Conservation (phyloP, 345 rosid genomes). For the Gossypium australe region DNA sequence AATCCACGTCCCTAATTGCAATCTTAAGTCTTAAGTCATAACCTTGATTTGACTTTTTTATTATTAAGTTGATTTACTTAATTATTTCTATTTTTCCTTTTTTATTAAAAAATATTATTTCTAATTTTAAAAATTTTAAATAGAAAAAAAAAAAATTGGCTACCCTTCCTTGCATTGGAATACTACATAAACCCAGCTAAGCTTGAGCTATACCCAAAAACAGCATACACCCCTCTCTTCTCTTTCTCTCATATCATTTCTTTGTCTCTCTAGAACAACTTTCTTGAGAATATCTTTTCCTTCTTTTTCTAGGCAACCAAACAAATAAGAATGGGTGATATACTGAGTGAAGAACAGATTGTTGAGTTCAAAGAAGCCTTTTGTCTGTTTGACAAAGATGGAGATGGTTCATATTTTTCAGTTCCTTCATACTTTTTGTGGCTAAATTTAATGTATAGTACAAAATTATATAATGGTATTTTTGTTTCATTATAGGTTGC, state of each 20-base stretch:
- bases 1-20: too few relatives aligned
- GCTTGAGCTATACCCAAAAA: slow-evolving; percentile 37
- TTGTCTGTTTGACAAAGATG: slow-evolving; percentile 70
- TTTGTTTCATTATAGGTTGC: slow-evolving; percentile 32
- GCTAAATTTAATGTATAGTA: not conserved
- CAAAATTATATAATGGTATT: not conserved
- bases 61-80: too few relatives aligned
- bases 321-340: slow-evolving; percentile 25
- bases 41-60: too few relatives aligned
- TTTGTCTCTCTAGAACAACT: not conserved
- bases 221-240: not conserved
- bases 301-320: slow-evolving; percentile 8
- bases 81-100: too few relatives aligned
- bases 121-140: not conserved
- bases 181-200: slow-evolving; percentile 52
- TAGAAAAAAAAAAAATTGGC: not conserved
- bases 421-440: not conserved
- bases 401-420: slow-evolving; percentile 48
- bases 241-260: not conserved
- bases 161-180: slow-evolving; percentile 12
- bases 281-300: not conserved
- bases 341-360: slow-evolving; percentile 54
- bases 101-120: not conserved
- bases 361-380: slow-evolving; percentile 78
- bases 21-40: too few relatives aligned